These are phyloP conservation scores for Gremmenia infestans DNA, from an alignment of 2,329 filamentous ascomycete genomes.

Conservation along the genomic window DNA sequence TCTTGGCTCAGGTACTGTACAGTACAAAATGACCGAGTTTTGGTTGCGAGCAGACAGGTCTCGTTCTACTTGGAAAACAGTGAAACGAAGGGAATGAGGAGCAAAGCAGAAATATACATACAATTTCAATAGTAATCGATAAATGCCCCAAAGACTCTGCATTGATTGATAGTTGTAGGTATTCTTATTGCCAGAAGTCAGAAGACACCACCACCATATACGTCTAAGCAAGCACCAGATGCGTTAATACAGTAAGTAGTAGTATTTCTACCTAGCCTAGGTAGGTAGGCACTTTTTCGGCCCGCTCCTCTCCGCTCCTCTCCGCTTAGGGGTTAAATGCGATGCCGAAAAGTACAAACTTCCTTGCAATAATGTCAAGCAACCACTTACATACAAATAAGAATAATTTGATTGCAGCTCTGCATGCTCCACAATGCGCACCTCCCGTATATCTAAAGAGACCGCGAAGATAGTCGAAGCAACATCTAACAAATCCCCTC, in stretches of 20 bases:
- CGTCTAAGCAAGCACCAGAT: background rate
- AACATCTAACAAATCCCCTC: slow-evolving; percentile 33
- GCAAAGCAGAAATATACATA: background rate
- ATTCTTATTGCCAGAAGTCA: background rate
- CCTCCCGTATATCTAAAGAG: slow-evolving; percentile 54
- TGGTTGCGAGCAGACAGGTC: too few species aligned
- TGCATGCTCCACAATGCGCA: slow-evolving; percentile 28
- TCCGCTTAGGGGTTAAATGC: background rate
- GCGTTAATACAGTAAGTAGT: too few species aligned
- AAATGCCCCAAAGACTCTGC: background rate
- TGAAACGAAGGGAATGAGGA: background rate
- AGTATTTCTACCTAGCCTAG: too few species aligned
- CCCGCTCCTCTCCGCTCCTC: background rate
- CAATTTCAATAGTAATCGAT: background rate
- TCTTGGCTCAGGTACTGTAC: background rate
- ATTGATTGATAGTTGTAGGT: background rate
- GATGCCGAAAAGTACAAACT: background rate
- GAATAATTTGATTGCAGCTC: background rate
- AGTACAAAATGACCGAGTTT: too few species aligned
- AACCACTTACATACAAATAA: background rate
- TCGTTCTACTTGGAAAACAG: background rate
- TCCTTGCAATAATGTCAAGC: background rate
- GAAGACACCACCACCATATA: background rate
- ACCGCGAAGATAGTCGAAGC: slow-evolving; percentile 51
- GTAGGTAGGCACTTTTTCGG: background rate